Percentiles rank a stretch among this genome's conserved stretches.
Evolutionary conservation across 2,329 filamentous ascomycete genomes (phyloP).

Genomic region (Penicillium sp.): DNA sequence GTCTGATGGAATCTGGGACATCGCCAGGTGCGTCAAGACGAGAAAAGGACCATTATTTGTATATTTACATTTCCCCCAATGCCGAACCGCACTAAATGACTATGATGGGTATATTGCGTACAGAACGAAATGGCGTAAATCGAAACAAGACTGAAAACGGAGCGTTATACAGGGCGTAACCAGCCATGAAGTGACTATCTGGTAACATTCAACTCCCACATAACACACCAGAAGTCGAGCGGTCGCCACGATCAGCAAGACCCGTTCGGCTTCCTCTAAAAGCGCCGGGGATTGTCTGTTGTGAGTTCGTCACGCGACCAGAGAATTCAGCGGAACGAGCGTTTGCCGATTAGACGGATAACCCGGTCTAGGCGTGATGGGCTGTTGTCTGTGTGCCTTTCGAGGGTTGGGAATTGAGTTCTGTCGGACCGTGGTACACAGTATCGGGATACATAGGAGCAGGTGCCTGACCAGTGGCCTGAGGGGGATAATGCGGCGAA

Average conservation of each 20-base stretch:
- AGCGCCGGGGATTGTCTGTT: neutral
- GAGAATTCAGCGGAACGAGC: neutral
- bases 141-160: neutral
- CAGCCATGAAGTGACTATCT: neutral
- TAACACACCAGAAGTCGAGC: neutral
- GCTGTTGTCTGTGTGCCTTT: neutral
- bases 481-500: neutral
- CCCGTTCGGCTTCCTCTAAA: neutral
- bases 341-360: neutral
- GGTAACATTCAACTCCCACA: neutral
- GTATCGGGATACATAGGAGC: constrained; percentile 1
- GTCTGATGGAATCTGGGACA: neutral
- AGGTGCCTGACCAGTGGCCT: neutral
- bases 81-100: neutral
- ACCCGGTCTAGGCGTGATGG: neutral
- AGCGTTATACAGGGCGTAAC: neutral
- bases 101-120: neutral
- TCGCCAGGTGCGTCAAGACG: neutral
- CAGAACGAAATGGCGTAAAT: neutral
- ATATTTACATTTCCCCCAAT: neutral
- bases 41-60: too few species aligned
- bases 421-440: neutral
- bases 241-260: neutral
- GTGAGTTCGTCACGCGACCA: neutral
- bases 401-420: neutral